Conservation (phyloP, 371 early-diverging fungal species). For the Haplosporangium sp. region DNA sequence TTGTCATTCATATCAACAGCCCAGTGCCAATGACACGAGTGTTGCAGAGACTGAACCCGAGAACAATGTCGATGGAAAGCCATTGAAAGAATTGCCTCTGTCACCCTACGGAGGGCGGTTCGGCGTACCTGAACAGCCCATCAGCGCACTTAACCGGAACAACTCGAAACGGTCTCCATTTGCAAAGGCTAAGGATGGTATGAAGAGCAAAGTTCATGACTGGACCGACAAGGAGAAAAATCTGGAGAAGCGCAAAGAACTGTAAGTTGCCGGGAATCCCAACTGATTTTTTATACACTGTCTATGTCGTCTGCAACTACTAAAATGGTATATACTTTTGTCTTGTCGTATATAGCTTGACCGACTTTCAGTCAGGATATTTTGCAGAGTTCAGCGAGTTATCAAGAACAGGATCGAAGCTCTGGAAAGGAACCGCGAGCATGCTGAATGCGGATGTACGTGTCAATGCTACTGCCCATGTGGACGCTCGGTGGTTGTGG, state of each 20-base stretch:
- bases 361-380: constrained; percentile 52
- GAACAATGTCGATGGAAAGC: neutral
- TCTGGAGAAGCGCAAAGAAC: constrained; percentile 47
- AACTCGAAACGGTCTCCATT: constrained; percentile 40
- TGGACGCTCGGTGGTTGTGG: neutral
- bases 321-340: neutral
- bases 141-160: constrained; percentile 19
- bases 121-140: constrained; percentile 51
- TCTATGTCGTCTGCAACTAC: no score
- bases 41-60: neutral
- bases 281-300: neutral
- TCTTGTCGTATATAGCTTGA: constrained; percentile 14
- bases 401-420: constrained; percentile 43
- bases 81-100: constrained; percentile 12
- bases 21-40: neutral
- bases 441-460: constrained; percentile 49
- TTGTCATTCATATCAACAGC: neutral
- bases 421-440: constrained; percentile 42
- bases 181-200: constrained; percentile 38
- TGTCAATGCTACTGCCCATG: neutral
- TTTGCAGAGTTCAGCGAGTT: constrained; percentile 51
- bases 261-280: constrained; percentile 22
- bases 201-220: constrained; percentile 41
- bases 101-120: constrained; percentile 53
- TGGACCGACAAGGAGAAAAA: constrained; percentile 52